Evolutionary conservation across 208 protist species (phyloP).

Genomic region (Leishmania mexicana): DNA sequence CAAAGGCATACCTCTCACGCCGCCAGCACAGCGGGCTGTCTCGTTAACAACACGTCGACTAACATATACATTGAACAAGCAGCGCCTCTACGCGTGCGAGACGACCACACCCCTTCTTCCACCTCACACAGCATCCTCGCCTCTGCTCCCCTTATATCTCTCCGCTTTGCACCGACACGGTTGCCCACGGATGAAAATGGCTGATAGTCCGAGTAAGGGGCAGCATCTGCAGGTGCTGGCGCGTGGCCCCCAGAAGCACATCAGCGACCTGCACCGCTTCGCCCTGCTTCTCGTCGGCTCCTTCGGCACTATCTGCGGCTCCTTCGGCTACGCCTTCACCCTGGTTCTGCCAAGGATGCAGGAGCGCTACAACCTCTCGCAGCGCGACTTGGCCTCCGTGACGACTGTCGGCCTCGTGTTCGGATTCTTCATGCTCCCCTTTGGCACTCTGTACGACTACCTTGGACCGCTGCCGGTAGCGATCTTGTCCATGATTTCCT

Average conservation of each 20-base stretch:
- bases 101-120: neutral
- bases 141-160: no score
- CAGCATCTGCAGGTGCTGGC: conserved; percentile 11
- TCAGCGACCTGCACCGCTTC: conserved; percentile 47
- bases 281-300: conserved; percentile 38
- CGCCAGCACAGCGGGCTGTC: no score
- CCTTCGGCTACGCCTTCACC: conserved; percentile 57
- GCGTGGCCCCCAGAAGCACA: conserved; percentile 16
- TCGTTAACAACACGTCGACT: no score
- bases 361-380: conserved; percentile 47
- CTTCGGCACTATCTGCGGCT: conserved; percentile 48
- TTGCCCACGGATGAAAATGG: neutral
- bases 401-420: conserved; percentile 44
- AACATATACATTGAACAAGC: neutral
- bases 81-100: neutral
- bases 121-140: neutral
- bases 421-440: conserved; percentile 42
- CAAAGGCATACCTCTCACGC: no score
- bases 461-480: conserved; percentile 50
- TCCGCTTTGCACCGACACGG: neutral
- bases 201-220: neutral
- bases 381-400: conserved; percentile 62
- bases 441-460: conserved; percentile 54
- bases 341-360: conserved; percentile 48
- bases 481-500: conserved; percentile 30